Evolutionary conservation across 768 basidiomycete genomes (phyloP).

Genomic region (Suillus lakei): DNA sequence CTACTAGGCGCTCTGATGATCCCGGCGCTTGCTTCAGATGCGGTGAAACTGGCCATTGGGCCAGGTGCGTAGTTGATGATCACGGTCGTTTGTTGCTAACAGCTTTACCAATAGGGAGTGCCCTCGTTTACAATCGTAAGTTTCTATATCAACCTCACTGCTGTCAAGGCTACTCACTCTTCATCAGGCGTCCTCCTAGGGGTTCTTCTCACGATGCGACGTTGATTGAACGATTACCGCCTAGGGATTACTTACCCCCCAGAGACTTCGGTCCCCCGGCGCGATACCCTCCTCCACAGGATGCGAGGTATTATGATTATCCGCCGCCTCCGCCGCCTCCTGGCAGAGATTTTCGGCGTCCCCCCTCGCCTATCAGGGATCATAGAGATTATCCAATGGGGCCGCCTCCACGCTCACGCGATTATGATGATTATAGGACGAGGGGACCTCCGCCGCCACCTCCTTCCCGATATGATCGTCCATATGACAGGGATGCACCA

Average conservation of each 20-base stretch:
- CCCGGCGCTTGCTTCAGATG: slow-evolving; percentile 91
- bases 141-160: slow-evolving; percentile 19
- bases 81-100: slow-evolving; percentile 6
- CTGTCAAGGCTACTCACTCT: slow-evolving; percentile 9
- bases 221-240: slow-evolving; percentile 58
- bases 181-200: slow-evolving; percentile 40
- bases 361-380: slow-evolving; percentile 66
- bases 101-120: slow-evolving; percentile 62
- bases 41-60: slow-evolving; percentile 87
- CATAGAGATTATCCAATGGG: slow-evolving; percentile 65
- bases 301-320: slow-evolving; percentile 63
- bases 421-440: slow-evolving; percentile 71
- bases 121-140: slow-evolving; percentile 61
- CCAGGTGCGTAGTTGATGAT: slow-evolving; percentile 56
- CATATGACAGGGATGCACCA: slow-evolving; percentile 48
- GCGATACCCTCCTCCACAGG: slow-evolving; percentile 48
- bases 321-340: slow-evolving; percentile 48
- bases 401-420: slow-evolving; percentile 54
- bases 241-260: slow-evolving; percentile 54
- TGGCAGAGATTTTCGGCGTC: slow-evolving; percentile 62
- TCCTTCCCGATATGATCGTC: slow-evolving; percentile 61
- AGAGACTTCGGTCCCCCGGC: slow-evolving; percentile 48
- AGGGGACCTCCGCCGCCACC: slow-evolving; percentile 54
- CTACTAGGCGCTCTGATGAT: slow-evolving; percentile 82
- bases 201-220: slow-evolving; percentile 53